Conservation (phyloP, 148 eudicot species). For the Rhododendron williamsianum region DNA sequence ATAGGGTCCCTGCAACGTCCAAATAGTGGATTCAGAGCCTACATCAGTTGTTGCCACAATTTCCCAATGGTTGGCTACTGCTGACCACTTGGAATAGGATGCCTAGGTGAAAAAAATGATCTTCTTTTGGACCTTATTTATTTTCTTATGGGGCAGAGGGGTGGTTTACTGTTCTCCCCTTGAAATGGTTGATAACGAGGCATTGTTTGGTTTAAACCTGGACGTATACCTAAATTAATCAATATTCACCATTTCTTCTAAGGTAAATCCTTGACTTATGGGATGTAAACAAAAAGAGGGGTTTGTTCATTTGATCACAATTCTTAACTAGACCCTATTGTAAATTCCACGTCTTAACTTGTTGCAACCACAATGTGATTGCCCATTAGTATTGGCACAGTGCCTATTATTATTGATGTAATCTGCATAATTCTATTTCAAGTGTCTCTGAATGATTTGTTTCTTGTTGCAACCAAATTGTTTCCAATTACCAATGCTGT, state of each 20-base stretch:
- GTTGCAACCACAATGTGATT: background rate
- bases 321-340: background rate
- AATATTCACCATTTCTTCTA: background rate
- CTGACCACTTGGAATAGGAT: background rate
- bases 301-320: background rate
- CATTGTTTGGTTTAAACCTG: background rate
- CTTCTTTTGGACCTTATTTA: background rate
- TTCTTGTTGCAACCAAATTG: conserved; percentile 18
- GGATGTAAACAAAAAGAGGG: background rate
- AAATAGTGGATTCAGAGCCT: background rate
- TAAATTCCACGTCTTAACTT: background rate
- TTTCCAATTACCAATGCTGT: background rate
- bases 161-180: background rate
- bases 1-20: background rate
- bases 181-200: background rate
- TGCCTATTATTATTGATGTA: background rate
- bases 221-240: background rate
- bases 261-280: background rate
- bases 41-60: background rate
- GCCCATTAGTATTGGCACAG: background rate
- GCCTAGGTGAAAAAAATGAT: background rate
- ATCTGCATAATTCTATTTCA: conserved; percentile 9
- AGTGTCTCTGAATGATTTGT: conserved; percentile 74
- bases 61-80: background rate
- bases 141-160: background rate